Evolutionary conservation across 768 basidiomycete genomes (phyloP).

Genomic region (Leccinum obscurum): DNA sequence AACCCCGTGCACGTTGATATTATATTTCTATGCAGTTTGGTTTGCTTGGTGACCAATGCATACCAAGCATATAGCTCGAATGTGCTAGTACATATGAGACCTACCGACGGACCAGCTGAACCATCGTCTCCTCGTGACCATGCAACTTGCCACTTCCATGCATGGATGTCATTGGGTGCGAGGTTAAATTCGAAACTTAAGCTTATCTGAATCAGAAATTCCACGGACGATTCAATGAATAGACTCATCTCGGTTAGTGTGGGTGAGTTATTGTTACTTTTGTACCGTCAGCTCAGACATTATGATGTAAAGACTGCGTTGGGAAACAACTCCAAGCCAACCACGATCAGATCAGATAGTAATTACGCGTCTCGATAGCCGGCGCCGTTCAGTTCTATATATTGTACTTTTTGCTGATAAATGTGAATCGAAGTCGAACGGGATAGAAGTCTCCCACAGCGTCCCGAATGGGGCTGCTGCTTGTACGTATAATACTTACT

Average conservation of each 20-base stretch:
- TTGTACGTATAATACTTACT: neutral
- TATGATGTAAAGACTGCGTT: too few relatives aligned
- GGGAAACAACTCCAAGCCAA: neutral
- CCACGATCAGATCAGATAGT: neutral
- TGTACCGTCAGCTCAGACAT: neutral
- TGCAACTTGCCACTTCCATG: neutral
- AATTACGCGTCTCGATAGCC: neutral
- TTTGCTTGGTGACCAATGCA: neutral
- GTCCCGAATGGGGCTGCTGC: neutral
- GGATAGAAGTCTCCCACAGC: neutral
- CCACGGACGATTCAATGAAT: neutral
- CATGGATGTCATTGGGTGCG: neutral
- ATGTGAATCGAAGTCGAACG: neutral
- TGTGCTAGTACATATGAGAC: neutral
- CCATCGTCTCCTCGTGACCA: neutral
- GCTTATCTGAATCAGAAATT: neutral
- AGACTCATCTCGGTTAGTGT: neutral
- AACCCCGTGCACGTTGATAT: slow-evolving; percentile 14
- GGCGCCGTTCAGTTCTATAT: neutral
- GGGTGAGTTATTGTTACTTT: neutral
- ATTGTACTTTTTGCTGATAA: neutral
- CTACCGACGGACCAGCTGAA: neutral
- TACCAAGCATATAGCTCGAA: neutral
- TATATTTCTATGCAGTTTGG: slow-evolving; percentile 4
- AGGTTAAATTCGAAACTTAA: neutral